Evolutionary conservation across 352 stramenopile species (phyloP), one percentile per base, ranked within the genome.

Genomic region (Globisporangium yorkense): DNA sequence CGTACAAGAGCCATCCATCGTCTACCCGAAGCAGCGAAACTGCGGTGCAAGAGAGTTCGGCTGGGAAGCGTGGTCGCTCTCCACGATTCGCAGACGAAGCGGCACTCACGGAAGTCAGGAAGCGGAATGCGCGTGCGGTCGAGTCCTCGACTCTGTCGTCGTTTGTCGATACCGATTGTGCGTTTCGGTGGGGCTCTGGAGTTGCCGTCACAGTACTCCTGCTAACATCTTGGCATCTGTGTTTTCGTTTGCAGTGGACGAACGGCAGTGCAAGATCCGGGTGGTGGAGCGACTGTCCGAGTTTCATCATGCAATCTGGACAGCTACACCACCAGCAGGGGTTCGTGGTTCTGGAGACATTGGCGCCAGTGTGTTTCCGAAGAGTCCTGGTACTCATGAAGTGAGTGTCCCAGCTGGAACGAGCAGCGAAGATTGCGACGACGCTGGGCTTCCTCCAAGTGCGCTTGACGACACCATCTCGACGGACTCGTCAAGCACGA

Each of bases 231-330:
- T 10, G 33, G 51, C 48, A 13, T 29, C 44, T 40, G 24, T 63
- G 33, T 51, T 15, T 10, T 60, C n/a, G 63, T 49, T 29, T 68
- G n/a, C 66, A 94, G 85, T 92, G 64, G 79, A 94, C 48, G 82
- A 94, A 44, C 77, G 85, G 3, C 85, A 94, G 62, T 94, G 82
- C 74, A 94, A 94, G 54, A 94, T 94, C 59, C 82, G 83, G 53
- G 83, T 94, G 2, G 85, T 94, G 1, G 85, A 94, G 57, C 79
- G 85, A 0, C 61, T 94, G 20, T 85, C 81, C 5, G 85, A 94
- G 51, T 94, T 94, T 58, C 80, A 90, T 3, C 71, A 91, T 20
- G 83, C 76, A 3, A 92, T 94, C 70, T 71, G 70, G 55, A 87
- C 75, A 7, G 86, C 71, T 50, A 59, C 76, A 18, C 59, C 53